Conservation (phyloP, 192 early-diverging fungal species). For the Gonapodya sp. region DNA sequence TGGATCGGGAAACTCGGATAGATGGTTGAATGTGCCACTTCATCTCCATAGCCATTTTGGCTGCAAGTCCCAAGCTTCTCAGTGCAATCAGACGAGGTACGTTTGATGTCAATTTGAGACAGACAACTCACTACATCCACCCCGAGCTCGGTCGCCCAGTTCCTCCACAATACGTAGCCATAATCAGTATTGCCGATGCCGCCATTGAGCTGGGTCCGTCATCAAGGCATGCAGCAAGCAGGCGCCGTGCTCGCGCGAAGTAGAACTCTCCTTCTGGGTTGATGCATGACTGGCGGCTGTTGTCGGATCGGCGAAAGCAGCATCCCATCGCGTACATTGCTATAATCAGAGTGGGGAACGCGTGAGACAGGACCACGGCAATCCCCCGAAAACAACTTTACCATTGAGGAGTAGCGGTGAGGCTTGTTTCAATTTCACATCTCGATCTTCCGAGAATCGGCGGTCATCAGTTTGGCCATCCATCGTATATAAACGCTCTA, state of each 20-base stretch:
- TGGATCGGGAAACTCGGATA: neutral
- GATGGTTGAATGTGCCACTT: neutral
- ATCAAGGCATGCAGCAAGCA: neutral
- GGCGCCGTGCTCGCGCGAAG: neutral
- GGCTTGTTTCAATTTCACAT: neutral
- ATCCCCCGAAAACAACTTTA: too few relatives aligned
- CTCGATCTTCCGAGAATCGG: neutral
- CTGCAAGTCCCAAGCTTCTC: neutral
- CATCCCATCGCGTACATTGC: neutral
- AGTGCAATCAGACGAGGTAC: neutral
- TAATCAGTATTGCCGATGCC: neutral
- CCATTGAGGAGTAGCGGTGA: neutral
- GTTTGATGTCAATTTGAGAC: too few relatives aligned
- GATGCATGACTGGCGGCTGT: neutral
- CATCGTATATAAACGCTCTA: neutral
- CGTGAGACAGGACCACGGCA: too few relatives aligned
- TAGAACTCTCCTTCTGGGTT: neutral
- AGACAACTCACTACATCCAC: slow-evolving; percentile 1
- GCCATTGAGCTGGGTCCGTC: neutral
- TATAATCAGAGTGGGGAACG: neutral
- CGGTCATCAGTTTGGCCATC: too few relatives aligned
- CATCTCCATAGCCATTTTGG: neutral
- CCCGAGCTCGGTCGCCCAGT: neutral
- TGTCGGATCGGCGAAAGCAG: neutral
- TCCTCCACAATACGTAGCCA: neutral